Percentiles rank a stretch among this genome's conserved stretches.
Evolutionary conservation across 345 rosid genomes (phyloP).

Genomic region (Draba incana): DNA sequence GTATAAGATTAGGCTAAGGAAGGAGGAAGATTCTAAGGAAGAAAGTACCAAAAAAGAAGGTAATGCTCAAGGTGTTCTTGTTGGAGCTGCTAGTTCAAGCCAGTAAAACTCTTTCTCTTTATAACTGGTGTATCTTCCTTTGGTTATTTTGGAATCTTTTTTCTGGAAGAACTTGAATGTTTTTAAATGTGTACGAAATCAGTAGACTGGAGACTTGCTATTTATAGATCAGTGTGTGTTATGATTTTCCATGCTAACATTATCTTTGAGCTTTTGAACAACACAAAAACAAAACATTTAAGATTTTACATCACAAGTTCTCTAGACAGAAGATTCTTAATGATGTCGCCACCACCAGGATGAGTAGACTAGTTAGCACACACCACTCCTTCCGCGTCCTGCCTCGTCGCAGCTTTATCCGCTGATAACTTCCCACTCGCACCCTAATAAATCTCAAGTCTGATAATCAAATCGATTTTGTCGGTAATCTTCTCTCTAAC

Average conservation of each 20-base stretch:
- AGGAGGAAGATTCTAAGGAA: conserved; percentile 41
- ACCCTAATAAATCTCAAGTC: no score
- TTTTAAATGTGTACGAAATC: conserved; percentile 20
- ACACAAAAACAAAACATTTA: conserved; percentile 57
- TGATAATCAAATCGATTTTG: no score
- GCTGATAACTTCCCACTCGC: conserved; percentile 53
- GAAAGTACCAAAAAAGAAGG: conserved; percentile 57
- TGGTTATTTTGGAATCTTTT: conserved; percentile 2
- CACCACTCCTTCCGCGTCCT: conserved; percentile 69
- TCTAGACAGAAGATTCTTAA: no score
- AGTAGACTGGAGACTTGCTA: conserved; percentile 23
- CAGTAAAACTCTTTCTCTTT: conserved; percentile 31
- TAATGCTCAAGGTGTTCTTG: conserved; percentile 96
- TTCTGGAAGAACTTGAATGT: not conserved
- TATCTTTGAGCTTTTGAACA: conserved; percentile 24
- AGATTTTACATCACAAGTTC: conserved; percentile 13
- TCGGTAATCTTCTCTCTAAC: no score
- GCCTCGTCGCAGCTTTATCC: conserved; percentile 65
- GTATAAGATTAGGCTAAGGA: conserved; percentile 85
- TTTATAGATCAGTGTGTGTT: conserved; percentile 31
- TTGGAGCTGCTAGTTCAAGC: conserved; percentile 75
- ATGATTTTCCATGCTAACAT: not conserved
- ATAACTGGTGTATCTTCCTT: conserved; percentile 17
- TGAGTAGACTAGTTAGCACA: conserved; percentile 47
- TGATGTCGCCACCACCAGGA: conserved; percentile 63